phyloP scores from a whole-genome alignment of 208 protist species.

The Leishmania aethiopica region DNA sequence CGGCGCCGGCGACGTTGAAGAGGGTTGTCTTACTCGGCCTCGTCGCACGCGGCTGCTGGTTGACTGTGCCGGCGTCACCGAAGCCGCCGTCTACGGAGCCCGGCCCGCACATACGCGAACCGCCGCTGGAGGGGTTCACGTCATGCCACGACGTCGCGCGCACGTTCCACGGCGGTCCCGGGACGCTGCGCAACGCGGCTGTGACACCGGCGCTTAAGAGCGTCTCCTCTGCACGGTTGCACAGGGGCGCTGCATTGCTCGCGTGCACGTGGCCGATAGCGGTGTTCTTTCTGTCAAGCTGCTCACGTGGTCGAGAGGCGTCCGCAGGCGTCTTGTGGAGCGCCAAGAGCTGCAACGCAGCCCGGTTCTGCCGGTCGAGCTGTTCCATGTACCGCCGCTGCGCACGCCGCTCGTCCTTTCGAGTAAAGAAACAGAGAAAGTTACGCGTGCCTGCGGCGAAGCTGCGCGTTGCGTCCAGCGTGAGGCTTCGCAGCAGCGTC shows the following conservation, averaged over 20 bases:
- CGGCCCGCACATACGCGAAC: neutral
- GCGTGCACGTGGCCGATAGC: neutral
- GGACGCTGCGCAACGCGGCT: neutral
- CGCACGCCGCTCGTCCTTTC: conserved; percentile 39
- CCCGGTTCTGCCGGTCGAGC: conserved; percentile 35
- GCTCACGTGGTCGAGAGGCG: neutral
- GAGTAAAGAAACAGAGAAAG: conserved; percentile 59
- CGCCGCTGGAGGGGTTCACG: neutral
- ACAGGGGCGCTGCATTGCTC: neutral
- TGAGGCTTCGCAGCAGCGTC: conserved; percentile 56
- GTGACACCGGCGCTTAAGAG: neutral
- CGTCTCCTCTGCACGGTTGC: neutral
- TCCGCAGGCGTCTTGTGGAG: neutral
- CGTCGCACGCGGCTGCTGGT: neutral
- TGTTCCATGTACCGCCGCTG: conserved; percentile 28
- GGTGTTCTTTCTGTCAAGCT: neutral
- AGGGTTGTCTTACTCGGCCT: neutral
- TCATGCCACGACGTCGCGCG: conserved; percentile 3
- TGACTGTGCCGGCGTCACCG: neutral
- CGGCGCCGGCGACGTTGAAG: neutral
- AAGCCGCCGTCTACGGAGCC: neutral
- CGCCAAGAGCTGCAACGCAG: neutral
- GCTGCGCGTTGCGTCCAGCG: conserved; percentile 47
- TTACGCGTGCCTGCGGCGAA: conserved; percentile 42
- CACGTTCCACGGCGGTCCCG: neutral